A percentile compares a stretch with the other conserved stretches of the same genome.
Conservation (phyloP, 768 basidiomycete species). For the Serendipita sp. region DNA sequence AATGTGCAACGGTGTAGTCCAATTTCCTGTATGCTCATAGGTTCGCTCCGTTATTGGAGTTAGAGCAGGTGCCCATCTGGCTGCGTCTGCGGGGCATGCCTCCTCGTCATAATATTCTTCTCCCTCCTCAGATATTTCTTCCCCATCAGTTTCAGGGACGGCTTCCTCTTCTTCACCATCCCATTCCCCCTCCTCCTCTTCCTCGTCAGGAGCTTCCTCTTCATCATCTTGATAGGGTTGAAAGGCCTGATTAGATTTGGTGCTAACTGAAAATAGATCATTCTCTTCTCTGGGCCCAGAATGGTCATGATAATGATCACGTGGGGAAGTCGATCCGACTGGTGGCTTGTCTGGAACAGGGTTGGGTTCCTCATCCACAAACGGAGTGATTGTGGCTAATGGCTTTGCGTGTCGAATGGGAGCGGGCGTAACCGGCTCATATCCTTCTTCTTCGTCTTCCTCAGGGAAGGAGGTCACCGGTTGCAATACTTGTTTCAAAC, state of each 20-base stretch:
- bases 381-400: constrained; percentile 4
- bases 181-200: constrained; percentile 16
- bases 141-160: constrained; percentile 6
- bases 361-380: background rate
- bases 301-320: background rate
- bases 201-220: constrained; percentile 10
- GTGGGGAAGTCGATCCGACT: background rate
- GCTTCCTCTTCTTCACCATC: constrained; percentile 14
- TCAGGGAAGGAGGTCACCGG: constrained; percentile 10
- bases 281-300: background rate
- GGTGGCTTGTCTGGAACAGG: background rate
- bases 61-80: constrained; percentile 65
- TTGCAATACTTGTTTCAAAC: constrained; percentile 8
- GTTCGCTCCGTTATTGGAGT: constrained; percentile 96
- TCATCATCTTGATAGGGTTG: constrained; percentile 13
- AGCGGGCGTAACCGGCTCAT: background rate
- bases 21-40: constrained; percentile 45
- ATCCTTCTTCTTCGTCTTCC: constrained; percentile 16
- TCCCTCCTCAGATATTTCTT: constrained; percentile 12
- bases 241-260: background rate
- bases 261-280: background rate
- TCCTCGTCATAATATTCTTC: constrained; percentile 16
- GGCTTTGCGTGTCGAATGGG: background rate
- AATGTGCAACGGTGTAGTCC: constrained; percentile 10
- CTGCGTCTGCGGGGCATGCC: constrained; percentile 47